phyloP scores from a whole-genome alignment of 805 yeast species.

The Phaffomyces opuntiae region DNA sequence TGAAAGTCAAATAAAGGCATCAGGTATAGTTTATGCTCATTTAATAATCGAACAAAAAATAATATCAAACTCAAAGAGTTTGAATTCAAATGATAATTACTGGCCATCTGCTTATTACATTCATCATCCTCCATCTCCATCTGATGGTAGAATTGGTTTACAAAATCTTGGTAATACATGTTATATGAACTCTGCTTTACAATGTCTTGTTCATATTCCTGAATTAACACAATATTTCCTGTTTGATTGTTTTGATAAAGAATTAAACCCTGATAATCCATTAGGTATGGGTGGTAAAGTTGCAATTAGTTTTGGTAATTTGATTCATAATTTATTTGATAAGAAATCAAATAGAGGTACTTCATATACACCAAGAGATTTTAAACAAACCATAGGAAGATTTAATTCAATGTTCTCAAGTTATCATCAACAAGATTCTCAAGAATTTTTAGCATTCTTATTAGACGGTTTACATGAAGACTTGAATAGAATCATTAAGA shows the following conservation, averaged over 20 bases:
- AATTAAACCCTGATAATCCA: conserved; percentile 72
- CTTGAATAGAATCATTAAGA: conserved; percentile 69
- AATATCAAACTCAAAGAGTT: neutral
- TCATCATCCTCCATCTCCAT: conserved; percentile 25
- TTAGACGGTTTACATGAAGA: conserved; percentile 91
- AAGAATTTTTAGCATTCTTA: conserved; percentile 82
- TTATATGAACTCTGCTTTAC: conserved; percentile 92
- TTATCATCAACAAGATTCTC: conserved; percentile 87
- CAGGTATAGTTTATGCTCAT: conserved; percentile 20
- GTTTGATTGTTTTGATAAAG: conserved; percentile 49
- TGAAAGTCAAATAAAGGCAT: conserved; percentile 15
- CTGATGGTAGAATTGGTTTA: conserved; percentile 53
- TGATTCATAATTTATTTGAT: conserved; percentile 54
- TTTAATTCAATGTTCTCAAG: conserved; percentile 75
- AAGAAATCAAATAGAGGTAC: conserved; percentile 14
- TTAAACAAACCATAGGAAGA: conserved; percentile 72
- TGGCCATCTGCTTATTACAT: conserved; percentile 32
- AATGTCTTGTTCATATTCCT: conserved; percentile 81
- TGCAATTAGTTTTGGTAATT: conserved; percentile 65
- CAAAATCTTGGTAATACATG: conserved; percentile 84
- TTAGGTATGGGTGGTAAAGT: conserved; percentile 80
- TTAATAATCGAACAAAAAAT: conserved; percentile 28
- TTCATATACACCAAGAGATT: conserved; percentile 51
- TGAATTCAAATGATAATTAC: conserved; percentile 18
- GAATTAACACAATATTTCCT: conserved; percentile 74